phyloP scores from a whole-genome alignment of 371 early-diverging fungal genomes.

The Smittium culicis region DNA sequence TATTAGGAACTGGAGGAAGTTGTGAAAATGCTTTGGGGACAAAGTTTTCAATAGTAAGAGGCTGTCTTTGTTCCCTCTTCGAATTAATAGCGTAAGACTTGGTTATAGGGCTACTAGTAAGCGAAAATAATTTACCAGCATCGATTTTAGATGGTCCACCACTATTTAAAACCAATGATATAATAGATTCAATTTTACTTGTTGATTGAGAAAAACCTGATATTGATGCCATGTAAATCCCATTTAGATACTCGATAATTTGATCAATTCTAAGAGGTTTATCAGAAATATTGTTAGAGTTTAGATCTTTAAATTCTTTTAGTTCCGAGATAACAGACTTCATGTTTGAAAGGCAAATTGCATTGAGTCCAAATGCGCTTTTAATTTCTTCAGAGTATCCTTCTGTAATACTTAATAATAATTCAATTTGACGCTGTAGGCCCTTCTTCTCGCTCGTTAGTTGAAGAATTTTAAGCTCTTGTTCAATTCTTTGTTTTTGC shows the following conservation, averaged over 20 bases:
- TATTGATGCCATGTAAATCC: conserved; percentile 37
- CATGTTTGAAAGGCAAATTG: conserved; percentile 32
- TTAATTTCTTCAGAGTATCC: conserved; percentile 31
- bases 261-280: conserved; percentile 14
- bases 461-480: conserved; percentile 24
- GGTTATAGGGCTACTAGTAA: conserved; percentile 20
- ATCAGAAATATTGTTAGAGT: conserved; percentile 1
- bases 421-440: conserved; percentile 25
- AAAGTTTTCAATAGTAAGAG: background rate
- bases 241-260: conserved; percentile 22
- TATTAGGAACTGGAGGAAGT: background rate
- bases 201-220: conserved; percentile 37
- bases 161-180: conserved; percentile 16
- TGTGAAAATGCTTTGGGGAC: background rate
- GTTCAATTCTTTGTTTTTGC: conserved; percentile 27
- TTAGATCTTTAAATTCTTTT: conserved; percentile 9
- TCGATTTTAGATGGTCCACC: conserved; percentile 25
- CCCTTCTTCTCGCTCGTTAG: conserved; percentile 26
- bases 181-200: conserved; percentile 23
- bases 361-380: conserved; percentile 33
- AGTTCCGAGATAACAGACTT: conserved; percentile 15
- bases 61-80: background rate
- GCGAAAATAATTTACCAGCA: conserved; percentile 15
- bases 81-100: conserved; percentile 11
- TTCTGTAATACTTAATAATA: conserved; percentile 29